phyloP scores from a whole-genome alignment of 805 yeast genomes.

The Priceomyces haplophilus region DNA sequence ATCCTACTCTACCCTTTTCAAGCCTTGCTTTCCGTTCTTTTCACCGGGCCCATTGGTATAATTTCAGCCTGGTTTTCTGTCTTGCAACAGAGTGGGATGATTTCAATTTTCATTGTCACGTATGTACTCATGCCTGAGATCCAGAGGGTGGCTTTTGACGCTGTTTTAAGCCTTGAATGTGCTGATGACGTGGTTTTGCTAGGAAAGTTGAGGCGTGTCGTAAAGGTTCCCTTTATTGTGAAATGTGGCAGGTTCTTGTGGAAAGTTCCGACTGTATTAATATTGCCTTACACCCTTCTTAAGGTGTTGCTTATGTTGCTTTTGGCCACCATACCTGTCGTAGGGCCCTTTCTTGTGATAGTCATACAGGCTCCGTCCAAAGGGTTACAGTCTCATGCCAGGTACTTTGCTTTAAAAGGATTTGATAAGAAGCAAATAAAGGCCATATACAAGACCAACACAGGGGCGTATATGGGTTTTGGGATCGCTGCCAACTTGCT shows the following conservation, averaged over 20 bases:
- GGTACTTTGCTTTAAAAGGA: constrained; percentile 59
- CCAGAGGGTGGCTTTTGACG: constrained; percentile 46
- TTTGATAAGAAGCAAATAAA: constrained; percentile 41
- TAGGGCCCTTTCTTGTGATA: constrained; percentile 56
- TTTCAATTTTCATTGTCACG: constrained; percentile 43
- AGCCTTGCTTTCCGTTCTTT: constrained; percentile 37
- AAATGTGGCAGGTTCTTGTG: constrained; percentile 28
- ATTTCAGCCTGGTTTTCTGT: constrained; percentile 44
- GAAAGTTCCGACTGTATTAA: constrained; percentile 31
- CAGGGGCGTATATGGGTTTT: constrained; percentile 46
- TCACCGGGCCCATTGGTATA: constrained; percentile 52
- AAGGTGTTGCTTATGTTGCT: constrained; percentile 34
- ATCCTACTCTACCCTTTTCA: constrained; percentile 44
- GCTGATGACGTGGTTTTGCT: constrained; percentile 42
- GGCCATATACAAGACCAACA: constrained; percentile 31
- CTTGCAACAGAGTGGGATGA: constrained; percentile 40
- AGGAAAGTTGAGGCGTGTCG: constrained; percentile 33
- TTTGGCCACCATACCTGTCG: constrained; percentile 50
- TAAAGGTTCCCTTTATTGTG: constrained; percentile 28
- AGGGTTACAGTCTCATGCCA: constrained; percentile 49
- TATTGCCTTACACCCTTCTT: constrained; percentile 41
- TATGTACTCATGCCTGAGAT: constrained; percentile 46
- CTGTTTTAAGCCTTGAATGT: constrained; percentile 45
- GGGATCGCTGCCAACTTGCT: constrained; percentile 51
- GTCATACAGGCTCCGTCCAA: constrained; percentile 52